These are phyloP conservation scores for Mucor velutinosus DNA, from an alignment of 371 early-diverging fungal genomes.

Conservation along the genomic window DNA sequence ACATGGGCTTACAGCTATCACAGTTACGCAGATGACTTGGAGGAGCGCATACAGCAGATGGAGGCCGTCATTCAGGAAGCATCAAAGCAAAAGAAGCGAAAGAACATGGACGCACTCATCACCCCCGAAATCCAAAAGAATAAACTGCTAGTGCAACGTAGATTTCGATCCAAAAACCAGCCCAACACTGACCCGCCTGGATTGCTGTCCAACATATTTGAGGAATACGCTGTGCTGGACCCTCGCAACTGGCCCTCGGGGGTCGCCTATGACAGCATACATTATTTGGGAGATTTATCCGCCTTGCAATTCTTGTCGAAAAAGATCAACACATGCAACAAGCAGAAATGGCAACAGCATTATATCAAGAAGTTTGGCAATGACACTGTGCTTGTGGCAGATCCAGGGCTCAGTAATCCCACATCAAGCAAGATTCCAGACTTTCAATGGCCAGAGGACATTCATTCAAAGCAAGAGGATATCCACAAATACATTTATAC, in stretches of 20 bases:
- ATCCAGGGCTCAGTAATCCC: neutral
- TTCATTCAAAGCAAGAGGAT: conserved; percentile 6
- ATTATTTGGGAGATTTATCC: conserved; percentile 45
- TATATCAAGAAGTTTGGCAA: conserved; percentile 34
- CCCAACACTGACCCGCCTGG: neutral
- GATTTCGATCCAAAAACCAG: neutral
- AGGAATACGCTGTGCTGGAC: conserved; percentile 16
- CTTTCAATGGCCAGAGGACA: conserved; percentile 16
- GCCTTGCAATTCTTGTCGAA: conserved; percentile 36
- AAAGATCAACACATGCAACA: conserved; percentile 21
- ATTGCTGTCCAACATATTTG: conserved; percentile 12
- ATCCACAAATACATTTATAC: conserved; percentile 36
- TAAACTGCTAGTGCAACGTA: neutral
- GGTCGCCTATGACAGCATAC: conserved; percentile 29
- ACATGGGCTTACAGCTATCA: neutral
- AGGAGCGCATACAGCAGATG: conserved; percentile 33
- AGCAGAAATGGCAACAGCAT: conserved; percentile 28
- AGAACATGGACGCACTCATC: neutral
- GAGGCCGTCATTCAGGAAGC: conserved; percentile 13
- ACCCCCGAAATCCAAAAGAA: neutral
- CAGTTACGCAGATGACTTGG: conserved; percentile 37
- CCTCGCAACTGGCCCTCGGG: conserved; percentile 19
- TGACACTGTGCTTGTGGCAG: conserved; percentile 29
- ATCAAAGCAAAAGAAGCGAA: neutral
- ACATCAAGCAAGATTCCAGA: conserved; percentile 10